Base-by-base conservation (phyloP, 2,329 filamentous ascomycete genomes). In the Trichoderma semiorbis region DNA sequence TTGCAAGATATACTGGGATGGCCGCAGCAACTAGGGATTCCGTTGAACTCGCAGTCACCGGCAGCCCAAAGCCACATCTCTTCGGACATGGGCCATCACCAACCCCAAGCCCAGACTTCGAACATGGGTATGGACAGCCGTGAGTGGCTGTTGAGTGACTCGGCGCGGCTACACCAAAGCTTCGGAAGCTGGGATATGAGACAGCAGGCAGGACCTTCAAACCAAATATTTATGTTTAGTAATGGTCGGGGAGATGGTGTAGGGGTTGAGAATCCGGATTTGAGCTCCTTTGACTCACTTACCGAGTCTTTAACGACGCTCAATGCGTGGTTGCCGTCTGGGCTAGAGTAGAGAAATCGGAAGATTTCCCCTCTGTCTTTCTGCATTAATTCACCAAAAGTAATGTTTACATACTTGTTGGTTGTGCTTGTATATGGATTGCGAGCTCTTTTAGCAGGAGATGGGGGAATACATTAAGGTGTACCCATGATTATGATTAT, bases 131-230 rank as follows among this genome's bases (percentile, higher is more conserved):
- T 89, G 58, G 87, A 88, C 72, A 84, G 84, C 10, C 84, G 87
- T 73, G 86, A 89, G 50, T 90, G 86, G 86, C 87, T 88, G 74
- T 78, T 89, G 24, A 88, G 84, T 68, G 88, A 89, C 72, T 84
- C 87, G 21, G 86, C 85, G 30, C 86, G 83, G 72, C 89, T 87
- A 86, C 86, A 89, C 72, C 86, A 88, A 69, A 85, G 87, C 72
- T 89, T 89, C 75, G 84, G 88, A 69, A 79, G 82, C 3, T 89
- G 87, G 87, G 84, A 83, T 39, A 78, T 84, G 69, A 78, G 80
- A 32, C 76, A 75, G 69, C 71, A 73, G 32, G 47, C 50, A 21
- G 75, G 75, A 3, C 73, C 79, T 43, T 74, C 76, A 28, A 76
- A 73, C 11, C 74, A 75, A 14, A 73, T 79, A 8, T 81, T 81